Evolutionary conservation across 257 asterid genomes (phyloP).

Genomic region (Petrea volubilis): DNA sequence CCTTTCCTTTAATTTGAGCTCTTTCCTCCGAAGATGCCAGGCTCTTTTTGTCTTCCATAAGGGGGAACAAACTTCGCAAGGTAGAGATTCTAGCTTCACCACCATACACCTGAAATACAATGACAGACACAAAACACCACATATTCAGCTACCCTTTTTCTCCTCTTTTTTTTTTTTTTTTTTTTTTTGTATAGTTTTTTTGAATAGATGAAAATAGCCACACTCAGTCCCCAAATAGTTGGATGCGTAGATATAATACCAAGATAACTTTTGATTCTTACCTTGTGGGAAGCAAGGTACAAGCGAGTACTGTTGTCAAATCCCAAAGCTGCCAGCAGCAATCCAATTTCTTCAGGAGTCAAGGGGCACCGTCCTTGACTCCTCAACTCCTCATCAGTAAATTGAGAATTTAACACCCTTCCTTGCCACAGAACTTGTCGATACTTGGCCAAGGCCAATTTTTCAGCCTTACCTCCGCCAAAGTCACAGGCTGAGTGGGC

Average conservation of each 20-base stretch:
- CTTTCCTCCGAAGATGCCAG: conserved; percentile 89
- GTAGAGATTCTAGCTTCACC: conserved; percentile 92
- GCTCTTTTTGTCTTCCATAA: conserved; percentile 92
- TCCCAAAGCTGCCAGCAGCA: conserved; percentile 94
- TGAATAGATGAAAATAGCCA: no score
- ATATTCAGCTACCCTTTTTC: background rate
- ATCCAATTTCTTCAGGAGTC: conserved; percentile 98
- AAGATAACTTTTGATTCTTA: conserved; percentile 18
- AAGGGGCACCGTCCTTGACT: conserved; percentile 95
- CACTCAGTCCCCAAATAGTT: no score
- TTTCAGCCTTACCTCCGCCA: conserved; percentile 99
- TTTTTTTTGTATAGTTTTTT: no score
- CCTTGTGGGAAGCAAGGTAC: conserved; percentile 98
- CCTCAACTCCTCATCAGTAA: conserved; percentile 96
- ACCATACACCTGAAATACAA: conserved; percentile 69
- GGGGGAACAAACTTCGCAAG: conserved; percentile 73
- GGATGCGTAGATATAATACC: background rate
- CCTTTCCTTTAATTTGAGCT: conserved; percentile 77
- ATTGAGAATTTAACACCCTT: conserved; percentile 90
- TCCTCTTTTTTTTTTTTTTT: no score
- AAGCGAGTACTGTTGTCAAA: conserved; percentile 87
- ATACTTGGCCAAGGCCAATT: conserved; percentile 90
- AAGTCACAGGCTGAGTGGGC: conserved; percentile 99
- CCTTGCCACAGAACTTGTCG: conserved; percentile 98
- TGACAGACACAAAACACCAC: background rate